Conservation (phyloP, 805 yeast species). For the Saccharomycopsis amapae region DNA sequence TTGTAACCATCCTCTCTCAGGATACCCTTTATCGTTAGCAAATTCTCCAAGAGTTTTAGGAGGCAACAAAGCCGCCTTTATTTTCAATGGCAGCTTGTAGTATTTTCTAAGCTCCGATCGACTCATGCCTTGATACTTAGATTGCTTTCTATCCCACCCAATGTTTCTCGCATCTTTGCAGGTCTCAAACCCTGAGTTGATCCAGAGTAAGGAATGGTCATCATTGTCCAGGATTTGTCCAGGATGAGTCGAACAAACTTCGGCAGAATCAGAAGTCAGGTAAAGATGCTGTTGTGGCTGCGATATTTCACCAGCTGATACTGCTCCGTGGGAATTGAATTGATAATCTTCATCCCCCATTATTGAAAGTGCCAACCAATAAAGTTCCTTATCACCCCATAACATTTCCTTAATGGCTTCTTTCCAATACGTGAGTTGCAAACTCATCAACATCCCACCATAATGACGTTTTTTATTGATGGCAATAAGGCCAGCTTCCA, state of each 20-base stretch:
- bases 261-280: constrained; percentile 27
- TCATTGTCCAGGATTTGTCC: constrained; percentile 29
- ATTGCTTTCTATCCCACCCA: constrained; percentile 30
- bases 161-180: constrained; percentile 37
- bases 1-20: constrained; percentile 37
- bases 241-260: constrained; percentile 54
- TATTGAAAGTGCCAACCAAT: constrained; percentile 58
- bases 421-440: constrained; percentile 34
- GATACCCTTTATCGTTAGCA: constrained; percentile 33
- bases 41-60: constrained; percentile 35
- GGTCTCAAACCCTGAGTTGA: constrained; percentile 49
- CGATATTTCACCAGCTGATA: constrained; percentile 45
- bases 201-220: constrained; percentile 45
- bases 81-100: constrained; percentile 34
- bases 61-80: constrained; percentile 45
- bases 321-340: constrained; percentile 47
- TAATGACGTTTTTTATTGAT: constrained; percentile 37
- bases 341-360: constrained; percentile 49
- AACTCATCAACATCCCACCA: constrained; percentile 39
- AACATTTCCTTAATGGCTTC: constrained; percentile 39
- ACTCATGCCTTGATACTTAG: constrained; percentile 24
- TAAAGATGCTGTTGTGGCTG: constrained; percentile 24
- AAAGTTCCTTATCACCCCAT: constrained; percentile 69
- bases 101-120: constrained; percentile 26
- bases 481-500: constrained; percentile 44